These are phyloP conservation scores for Penicillium subrubescens DNA, from an alignment of 495 filamentous ascomycete species.

Conservation along the genomic window DNA sequence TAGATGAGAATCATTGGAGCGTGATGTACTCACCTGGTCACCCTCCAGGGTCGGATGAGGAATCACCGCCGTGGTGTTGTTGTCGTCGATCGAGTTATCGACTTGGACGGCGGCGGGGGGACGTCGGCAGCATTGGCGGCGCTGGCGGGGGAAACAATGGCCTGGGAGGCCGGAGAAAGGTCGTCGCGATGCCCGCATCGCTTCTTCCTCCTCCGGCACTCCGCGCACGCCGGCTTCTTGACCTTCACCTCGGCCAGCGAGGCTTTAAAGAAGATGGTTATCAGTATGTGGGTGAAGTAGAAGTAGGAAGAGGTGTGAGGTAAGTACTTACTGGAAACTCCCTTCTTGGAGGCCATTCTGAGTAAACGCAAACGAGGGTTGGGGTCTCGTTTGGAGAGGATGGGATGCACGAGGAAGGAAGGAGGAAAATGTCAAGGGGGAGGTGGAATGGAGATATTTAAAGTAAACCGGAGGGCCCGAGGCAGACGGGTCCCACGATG, in stretches of 20 bases:
- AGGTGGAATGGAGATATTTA: background rate
- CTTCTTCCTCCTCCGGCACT: slow-evolving; percentile 27
- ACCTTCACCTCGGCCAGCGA: slow-evolving; percentile 8
- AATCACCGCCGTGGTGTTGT: background rate
- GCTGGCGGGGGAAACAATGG: background rate
- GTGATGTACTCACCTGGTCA: background rate
- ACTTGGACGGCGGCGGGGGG: background rate
- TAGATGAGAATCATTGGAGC: background rate
- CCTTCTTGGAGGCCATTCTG: slow-evolving; percentile 1
- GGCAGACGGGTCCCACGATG: background rate
- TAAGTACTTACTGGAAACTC: background rate
- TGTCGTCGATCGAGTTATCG: background rate
- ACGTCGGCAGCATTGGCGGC: background rate
- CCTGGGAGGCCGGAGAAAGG: background rate
- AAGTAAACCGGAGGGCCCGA: background rate
- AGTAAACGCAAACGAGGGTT: background rate
- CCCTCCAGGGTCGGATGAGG: background rate
- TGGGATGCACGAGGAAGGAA: background rate
- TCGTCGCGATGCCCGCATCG: slow-evolving; percentile 17
- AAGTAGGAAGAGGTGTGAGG: background rate
- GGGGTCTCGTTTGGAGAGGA: background rate
- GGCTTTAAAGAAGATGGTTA: slow-evolving; percentile 6
- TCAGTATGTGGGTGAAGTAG: background rate
- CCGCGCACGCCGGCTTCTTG: slow-evolving; percentile 10
- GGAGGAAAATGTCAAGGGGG: background rate